phyloP scores from a whole-genome alignment of 352 stramenopile species.

The Phytophthora nicotianae region DNA sequence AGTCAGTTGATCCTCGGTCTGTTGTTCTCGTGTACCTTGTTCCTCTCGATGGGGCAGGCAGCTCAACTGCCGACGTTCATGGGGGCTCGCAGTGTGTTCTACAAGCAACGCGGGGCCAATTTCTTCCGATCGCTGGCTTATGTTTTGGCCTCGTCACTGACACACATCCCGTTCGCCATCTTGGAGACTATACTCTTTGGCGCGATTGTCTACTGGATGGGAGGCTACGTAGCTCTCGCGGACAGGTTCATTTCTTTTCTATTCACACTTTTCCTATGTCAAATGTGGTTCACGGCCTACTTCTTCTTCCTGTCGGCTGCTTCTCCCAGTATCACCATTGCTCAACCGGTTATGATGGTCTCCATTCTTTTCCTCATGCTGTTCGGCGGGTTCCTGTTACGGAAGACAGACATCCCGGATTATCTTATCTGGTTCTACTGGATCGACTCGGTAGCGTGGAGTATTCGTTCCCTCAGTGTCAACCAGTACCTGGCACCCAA shows the following conservation, averaged over 20 bases:
- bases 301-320: constrained; percentile 70
- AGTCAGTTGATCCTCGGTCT: constrained; percentile 78
- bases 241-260: constrained; percentile 67
- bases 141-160: constrained; percentile 62
- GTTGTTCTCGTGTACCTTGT: constrained; percentile 90
- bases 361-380: constrained; percentile 48
- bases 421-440: constrained; percentile 84
- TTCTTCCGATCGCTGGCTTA: constrained; percentile 89
- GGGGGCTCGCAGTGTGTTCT: constrained; percentile 75
- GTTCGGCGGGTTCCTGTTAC: constrained; percentile 57
- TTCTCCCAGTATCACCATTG: constrained; percentile 54
- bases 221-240: constrained; percentile 62
- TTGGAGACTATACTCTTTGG: constrained; percentile 87
- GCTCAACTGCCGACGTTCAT: constrained; percentile 85
- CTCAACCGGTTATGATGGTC: constrained; percentile 65
- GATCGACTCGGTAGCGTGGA: constrained; percentile 76
- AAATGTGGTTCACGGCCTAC: constrained; percentile 70
- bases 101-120: constrained; percentile 90
- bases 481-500: constrained; percentile 62
- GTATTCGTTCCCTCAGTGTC: constrained; percentile 60
- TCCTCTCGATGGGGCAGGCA: constrained; percentile 82
- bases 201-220: constrained; percentile 90
- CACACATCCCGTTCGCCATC: constrained; percentile 56
- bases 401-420: constrained; percentile 58
- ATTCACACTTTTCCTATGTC: constrained; percentile 63